Evolutionary conservation across 805 yeast genomes (phyloP).

Genomic region (Candida boidinii): DNA sequence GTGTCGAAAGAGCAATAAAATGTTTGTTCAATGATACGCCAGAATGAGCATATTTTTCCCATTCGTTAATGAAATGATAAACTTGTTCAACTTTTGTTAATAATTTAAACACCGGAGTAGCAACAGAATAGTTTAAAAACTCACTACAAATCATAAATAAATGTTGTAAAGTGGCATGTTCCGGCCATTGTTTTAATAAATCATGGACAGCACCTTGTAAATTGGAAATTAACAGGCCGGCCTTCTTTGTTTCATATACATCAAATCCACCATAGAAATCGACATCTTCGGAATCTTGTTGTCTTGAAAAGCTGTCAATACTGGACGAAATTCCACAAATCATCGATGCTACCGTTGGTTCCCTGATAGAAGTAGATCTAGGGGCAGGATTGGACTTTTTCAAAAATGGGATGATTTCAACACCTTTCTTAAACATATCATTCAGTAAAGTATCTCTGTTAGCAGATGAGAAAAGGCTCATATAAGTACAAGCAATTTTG

Average conservation of each 20-base stretch:
- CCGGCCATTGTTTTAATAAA: conserved; percentile 77
- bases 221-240: conserved; percentile 39
- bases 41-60: conserved; percentile 87
- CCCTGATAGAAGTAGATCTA: conserved; percentile 13
- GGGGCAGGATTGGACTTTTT: conserved; percentile 14
- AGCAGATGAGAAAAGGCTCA: conserved; percentile 27
- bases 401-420: conserved; percentile 23
- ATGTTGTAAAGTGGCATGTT: conserved; percentile 80
- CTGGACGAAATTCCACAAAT: conserved; percentile 26
- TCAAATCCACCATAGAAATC: conserved; percentile 65
- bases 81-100: conserved; percentile 82
- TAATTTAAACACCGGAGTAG: conserved; percentile 67
- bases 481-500: conserved; percentile 40
- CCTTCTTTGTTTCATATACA: conserved; percentile 49
- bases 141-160: conserved; percentile 58
- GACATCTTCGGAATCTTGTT: conserved; percentile 15
- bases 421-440: conserved; percentile 33
- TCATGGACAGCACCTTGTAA: conserved; percentile 36
- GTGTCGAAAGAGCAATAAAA: conserved; percentile 47
- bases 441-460: conserved; percentile 9
- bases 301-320: conserved; percentile 19
- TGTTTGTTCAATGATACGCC: conserved; percentile 56
- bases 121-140: conserved; percentile 49
- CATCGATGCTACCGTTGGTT: conserved; percentile 27
- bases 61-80: conserved; percentile 73